Base-by-base conservation (phyloP, 1,284 basidiomycete species). In the Butyriboletus pseudospeciosus region DNA sequence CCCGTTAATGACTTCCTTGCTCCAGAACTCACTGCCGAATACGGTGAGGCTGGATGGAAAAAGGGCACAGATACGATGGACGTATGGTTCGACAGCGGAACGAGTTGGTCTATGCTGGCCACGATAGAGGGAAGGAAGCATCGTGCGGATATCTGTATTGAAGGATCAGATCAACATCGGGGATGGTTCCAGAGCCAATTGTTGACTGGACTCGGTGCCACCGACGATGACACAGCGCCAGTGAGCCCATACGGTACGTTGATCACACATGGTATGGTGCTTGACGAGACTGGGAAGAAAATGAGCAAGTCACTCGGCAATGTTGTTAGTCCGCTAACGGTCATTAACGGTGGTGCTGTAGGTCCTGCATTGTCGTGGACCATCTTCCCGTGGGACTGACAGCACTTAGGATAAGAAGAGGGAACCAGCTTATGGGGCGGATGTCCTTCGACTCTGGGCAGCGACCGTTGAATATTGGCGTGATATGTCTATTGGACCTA, bases 301-400 rank as follows among this genome's bases (percentile, higher is more conserved):
- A 99, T 99, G 97, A 97, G 94, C 82, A 99, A 99, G 76, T 94
- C 92, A 3, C 70, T 92, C 17, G 96, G 96, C 5, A 99, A 99
- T 64, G 86, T 98, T 26, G 72, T 98, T 47, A 92, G 87, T 64
- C 97, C 96, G 0, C 76, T 90, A 74, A 81, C 80, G 1, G 78
- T 98, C 58, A 83, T 98, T 38, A 70, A 86, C 56, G 96, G 95
- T 23, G 86, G 87, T 34, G 73, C 82, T 73, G 92, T 93, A 58
- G 41, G 83, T 74, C n/a, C 3, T 44, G 7, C 17, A 4, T 37
- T 7, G 14, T 35, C 13, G 25, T 45, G 26, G 16, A 25, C 16
- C 8, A 5, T 17, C 13, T 48, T 55, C 34, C 16, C 28, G 26
- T 14, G 32, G 43, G 12, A 43, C 49, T 58, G 43, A 66, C 32